Conservation (phyloP, 2,329 filamentous ascomycete genomes). For the Pestalotiopsis sp. region DNA sequence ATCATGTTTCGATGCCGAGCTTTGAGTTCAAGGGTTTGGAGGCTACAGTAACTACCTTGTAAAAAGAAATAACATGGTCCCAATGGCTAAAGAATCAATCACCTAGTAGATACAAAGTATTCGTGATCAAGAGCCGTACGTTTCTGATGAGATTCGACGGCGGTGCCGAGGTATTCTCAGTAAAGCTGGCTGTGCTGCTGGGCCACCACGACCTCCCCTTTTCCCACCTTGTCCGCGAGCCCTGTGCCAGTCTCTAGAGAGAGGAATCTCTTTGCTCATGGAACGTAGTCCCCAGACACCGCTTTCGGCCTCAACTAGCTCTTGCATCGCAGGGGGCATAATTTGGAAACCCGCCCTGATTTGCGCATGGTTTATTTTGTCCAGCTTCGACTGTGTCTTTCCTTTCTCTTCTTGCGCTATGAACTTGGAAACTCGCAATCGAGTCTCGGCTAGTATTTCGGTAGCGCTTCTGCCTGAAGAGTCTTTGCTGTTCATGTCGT, state of each 20-base stretch:
- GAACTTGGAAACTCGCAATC: background rate
- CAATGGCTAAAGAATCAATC: background rate
- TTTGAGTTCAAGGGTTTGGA: slow-evolving; percentile 23
- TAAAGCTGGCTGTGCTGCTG: background rate
- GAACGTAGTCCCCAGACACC: background rate
- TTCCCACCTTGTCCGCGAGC: background rate
- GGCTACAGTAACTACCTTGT: slow-evolving; percentile 22
- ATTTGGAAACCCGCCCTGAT: background rate
- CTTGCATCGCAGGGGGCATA: background rate
- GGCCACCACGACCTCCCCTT: background rate
- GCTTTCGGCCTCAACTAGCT: background rate
- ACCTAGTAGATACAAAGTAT: background rate
- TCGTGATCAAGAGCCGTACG: background rate
- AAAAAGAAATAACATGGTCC: slow-evolving; percentile 16
- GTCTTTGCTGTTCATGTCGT: background rate
- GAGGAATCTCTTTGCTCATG: background rate
- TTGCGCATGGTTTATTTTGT: background rate
- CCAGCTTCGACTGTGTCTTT: background rate
- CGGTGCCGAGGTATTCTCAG: background rate
- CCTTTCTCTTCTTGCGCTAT: background rate
- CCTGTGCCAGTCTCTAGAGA: background rate
- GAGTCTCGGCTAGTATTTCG: background rate
- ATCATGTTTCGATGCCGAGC: slow-evolving; percentile 26
- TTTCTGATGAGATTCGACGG: background rate
- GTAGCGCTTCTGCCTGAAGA: background rate